These are phyloP conservation scores for Paramecium sonneborni DNA, from an alignment of 73 alveolate species.

Conservation along the genomic window DNA sequence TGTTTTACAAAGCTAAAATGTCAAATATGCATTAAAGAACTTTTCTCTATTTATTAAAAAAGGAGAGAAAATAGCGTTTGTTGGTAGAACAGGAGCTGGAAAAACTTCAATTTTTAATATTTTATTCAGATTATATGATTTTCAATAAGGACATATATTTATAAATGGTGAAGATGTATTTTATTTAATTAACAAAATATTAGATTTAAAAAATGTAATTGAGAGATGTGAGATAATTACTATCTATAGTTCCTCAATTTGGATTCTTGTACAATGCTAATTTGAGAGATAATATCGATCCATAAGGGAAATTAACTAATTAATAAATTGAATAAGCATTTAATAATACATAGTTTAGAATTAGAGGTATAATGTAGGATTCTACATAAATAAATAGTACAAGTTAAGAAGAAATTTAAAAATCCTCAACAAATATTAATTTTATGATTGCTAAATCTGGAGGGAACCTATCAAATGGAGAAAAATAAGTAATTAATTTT, in stretches of 20 bases:
- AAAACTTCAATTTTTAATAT: slow-evolving; percentile 83
- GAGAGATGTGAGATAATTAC: slow-evolving; percentile 72
- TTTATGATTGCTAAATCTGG: slow-evolving; percentile 79
- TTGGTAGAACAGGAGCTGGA: slow-evolving; percentile 94
- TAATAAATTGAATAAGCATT: slow-evolving; percentile 69
- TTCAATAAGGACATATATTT: slow-evolving; percentile 53
- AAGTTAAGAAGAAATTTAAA: slow-evolving; percentile 13
- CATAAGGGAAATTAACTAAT: slow-evolving; percentile 72
- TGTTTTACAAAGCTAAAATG: not conserved
- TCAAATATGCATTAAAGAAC: slow-evolving; percentile 53
- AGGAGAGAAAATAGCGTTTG: slow-evolving; percentile 82
- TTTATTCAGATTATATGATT: slow-evolving; percentile 79
- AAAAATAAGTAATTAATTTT: slow-evolving; percentile 78
- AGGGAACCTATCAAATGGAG: slow-evolving; percentile 79
- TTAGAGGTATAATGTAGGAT: slow-evolving; percentile 45
- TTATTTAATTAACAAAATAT: not conserved
- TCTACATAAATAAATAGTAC: not conserved
- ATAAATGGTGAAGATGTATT: slow-evolving; percentile 74
- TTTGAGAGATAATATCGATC: slow-evolving; percentile 89
- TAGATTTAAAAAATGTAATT: slow-evolving; percentile 62
- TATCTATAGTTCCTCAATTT: slow-evolving; percentile 82
- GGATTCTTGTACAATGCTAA: slow-evolving; percentile 78
- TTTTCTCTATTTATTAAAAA: slow-evolving; percentile 46
- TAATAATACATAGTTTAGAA: slow-evolving; percentile 63
- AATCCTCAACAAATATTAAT: slow-evolving; percentile 54